Conservation (phyloP, 441 rosid species). For the Gossypium gossypioides region DNA sequence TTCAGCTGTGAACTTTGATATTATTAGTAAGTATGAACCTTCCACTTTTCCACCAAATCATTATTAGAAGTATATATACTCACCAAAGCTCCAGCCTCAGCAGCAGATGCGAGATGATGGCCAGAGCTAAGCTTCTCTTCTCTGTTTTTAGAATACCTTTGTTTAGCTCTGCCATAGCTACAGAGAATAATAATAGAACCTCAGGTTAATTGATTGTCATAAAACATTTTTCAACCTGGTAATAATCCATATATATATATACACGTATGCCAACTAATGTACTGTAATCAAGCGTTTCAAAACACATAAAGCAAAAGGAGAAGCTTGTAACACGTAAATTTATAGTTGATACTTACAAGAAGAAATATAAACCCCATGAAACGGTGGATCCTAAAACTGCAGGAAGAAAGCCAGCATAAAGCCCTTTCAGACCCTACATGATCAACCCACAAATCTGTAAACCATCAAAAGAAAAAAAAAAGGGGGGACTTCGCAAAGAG, state of each 20-base stretch:
- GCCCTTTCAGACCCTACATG: conserved; percentile 67
- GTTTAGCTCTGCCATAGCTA: conserved; percentile 85
- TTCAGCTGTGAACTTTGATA: background rate
- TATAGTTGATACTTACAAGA: conserved; percentile 51
- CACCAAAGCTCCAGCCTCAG: conserved; percentile 94
- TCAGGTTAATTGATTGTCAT: background rate
- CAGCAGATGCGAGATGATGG: conserved; percentile 86
- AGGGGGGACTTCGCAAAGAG: background rate
- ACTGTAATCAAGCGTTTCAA: background rate
- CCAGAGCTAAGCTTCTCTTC: conserved; percentile 53
- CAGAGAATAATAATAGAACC: conserved; percentile 1
- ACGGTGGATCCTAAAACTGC: conserved; percentile 79
- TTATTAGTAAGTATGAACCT: background rate
- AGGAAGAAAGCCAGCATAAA: conserved; percentile 82
- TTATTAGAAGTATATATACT: conserved; percentile 23
- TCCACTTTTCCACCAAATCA: conserved; percentile 5
- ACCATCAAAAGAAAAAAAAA: background rate
- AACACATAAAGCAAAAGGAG: background rate
- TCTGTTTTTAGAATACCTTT: conserved; percentile 56
- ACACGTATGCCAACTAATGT: background rate
- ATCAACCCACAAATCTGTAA: background rate
- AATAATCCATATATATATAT: background rate
- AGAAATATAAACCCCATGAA: conserved; percentile 88
- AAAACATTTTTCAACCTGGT: background rate
- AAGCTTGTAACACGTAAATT: background rate